Evolutionary conservation across 1,284 basidiomycete species (phyloP), one percentile per base, ranked within the genome.

Genomic region (Moesziomyces sp.): DNA sequence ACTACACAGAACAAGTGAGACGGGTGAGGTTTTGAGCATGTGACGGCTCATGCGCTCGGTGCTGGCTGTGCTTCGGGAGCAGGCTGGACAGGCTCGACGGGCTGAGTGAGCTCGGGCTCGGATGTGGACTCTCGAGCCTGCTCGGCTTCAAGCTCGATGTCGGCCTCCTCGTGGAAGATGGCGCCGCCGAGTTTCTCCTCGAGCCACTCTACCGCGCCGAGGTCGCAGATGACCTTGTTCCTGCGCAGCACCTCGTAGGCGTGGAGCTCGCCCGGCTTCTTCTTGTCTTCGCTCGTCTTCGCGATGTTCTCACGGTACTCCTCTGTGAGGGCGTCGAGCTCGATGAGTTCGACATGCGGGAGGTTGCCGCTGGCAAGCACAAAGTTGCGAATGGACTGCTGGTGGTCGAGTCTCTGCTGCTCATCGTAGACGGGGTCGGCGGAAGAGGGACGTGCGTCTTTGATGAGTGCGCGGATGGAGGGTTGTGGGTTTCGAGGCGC

Each of bases 201-300:
- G 26, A 84, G 75, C 82, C 82, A 83, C 60, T 84, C 82, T 9
- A 84, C 64, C 5, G 82, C 82, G n/a, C 82, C 82, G n/a, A 84
- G 53, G 54, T 84, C 82, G 59, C 76, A 66, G 18, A 84, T 69
- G 23, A 83, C 57, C 63, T 76, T 74, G 47, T 65, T 53, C 23
- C 76, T 52, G 34, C 69, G 66, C n/a, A 84, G 71, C n/a, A 84
- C 76, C 62, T 82, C 74, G 64, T 84, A 84, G 13, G 81, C 82
- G 49, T 80, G 81, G 42, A 84, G 60, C 62, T 84, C 82, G n/a
- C 79, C 82, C 6, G 82, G 81, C 51, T 71, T 75, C 72, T 84
- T 83, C 62, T 76, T 72, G n/a, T 80, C 81, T 6, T 50, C 62
- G 55, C 61, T 66, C 23, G 63, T 78, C 58, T 72, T 71, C 44